Evolutionary conservation across 306 rosid species (phyloP), one percentile per base, ranked within the genome.

Genomic region (Astragalus glycyphyllos): DNA sequence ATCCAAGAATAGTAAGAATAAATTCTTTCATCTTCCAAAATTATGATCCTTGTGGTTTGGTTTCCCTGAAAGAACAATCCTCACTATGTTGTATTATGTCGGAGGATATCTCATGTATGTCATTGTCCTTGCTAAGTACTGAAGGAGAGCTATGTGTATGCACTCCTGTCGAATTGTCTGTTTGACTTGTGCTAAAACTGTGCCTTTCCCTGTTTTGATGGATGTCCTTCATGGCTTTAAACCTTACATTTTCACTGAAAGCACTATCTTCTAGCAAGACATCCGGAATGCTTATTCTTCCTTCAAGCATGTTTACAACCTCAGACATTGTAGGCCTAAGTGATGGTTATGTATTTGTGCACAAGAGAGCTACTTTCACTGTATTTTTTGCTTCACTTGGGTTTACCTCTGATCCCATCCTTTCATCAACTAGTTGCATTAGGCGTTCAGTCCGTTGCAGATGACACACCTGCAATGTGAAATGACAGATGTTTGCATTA

Each of bases 261-360:
- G 35, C 35, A 65, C 72, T 64, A 5, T 75, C 44, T 10, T 85
- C 80, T 4, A 65, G 49, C 53, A 29, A 53, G 29, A 53, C 42
- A 50, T 86, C 84, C 10, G 83, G 80, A 75, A 86, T 81, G 20
- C 23, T 32, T 2, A 38, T 64, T 68, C 56, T 72, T 48, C 86
- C 90, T 81, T 84, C 85, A 3, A 89, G 92, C 92, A 89, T 89
- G 77, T 79, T 81, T 60, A 83, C 86, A 69, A 82, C 92, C 61
- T 75, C 82, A 9, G 96, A 86, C 88, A 89, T 86, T 11, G 67
- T 40, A 26, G 93, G 93, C 66, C 93, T 75, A 26, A 76, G 64
- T 3, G 84, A 84, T 0, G 91, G 84, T 0, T 88, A 79, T 12
- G 68, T 42, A 61, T 81, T 64, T 0, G 88, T 80, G 80, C 96